Percentiles rank a stretch among this genome's conserved stretches.
Evolutionary conservation across 140 eudicot genomes (phyloP).

Genomic region (Senecio squalidus): DNA sequence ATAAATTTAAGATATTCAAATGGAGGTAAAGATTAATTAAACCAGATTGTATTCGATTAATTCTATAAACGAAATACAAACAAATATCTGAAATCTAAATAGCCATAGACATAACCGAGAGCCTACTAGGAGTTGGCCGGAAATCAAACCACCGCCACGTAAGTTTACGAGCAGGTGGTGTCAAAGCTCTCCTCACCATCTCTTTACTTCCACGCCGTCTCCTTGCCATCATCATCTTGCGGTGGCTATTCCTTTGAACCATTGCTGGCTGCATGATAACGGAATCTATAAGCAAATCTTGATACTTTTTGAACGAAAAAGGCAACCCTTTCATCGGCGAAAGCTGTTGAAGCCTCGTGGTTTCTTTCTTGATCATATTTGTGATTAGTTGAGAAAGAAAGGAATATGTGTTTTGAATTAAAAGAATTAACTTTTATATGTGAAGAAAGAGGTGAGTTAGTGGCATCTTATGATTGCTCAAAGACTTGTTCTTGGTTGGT

Average conservation of each 20-base stretch:
- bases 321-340: constrained; percentile 17
- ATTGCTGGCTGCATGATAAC: constrained; percentile 1
- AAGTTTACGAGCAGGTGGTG: constrained; percentile 40
- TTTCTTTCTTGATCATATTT: constrained; percentile 35
- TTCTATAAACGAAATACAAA: not conserved
- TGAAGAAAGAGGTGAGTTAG: constrained; percentile 12
- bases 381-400: constrained; percentile 14
- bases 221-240: constrained; percentile 13
- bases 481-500: constrained; percentile 27
- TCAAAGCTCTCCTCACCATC: constrained; percentile 62
- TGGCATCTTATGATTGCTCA: constrained; percentile 23
- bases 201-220: constrained; percentile 45
- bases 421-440: constrained; percentile 4
- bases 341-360: constrained; percentile 24
- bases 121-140: constrained; percentile 65
- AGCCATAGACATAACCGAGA: constrained; percentile 58
- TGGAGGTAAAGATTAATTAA: constrained; percentile 10
- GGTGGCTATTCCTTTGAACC: not conserved
- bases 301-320: constrained; percentile 21
- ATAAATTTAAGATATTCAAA: no score
- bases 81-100: constrained; percentile 6
- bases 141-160: constrained; percentile 61
- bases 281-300: constrained; percentile 12
- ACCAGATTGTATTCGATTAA: not conserved
- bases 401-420: not conserved